Base-by-base conservation (phyloP, 2,329 filamentous ascomycete species). In the Emmonsia crescens region DNA sequence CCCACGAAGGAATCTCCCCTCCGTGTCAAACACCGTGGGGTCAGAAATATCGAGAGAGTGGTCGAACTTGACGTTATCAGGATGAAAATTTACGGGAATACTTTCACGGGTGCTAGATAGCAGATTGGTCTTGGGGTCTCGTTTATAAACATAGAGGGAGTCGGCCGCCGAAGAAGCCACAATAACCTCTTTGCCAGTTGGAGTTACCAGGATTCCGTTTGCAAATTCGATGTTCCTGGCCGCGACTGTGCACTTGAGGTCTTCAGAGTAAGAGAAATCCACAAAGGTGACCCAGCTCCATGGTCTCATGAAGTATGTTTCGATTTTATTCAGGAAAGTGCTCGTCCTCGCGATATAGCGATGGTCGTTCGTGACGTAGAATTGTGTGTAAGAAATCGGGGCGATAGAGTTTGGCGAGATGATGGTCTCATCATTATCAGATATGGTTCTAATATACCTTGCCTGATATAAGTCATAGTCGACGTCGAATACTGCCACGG, bases 311-410 rank as follows among this genome's bases (percentile, higher is more conserved):
- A 64, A 55, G 9, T 57, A 52, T 21, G 59, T 63, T 44, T 65
- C 61, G 19, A 59, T 63, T 16, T 60, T 64, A 29, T 54, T 61
- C 38, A 64, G 42, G n/a, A 66, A 49, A 10, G 64, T 59, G n/a
- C 61, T 60, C 19, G 56, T 65, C n/a, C 62, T 59, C 21, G 51
- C 60, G 21, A 63, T 60, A 4, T 62, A 58, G 40, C 51, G 65
- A 44, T 64, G 62, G 29, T 66, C 65, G 57, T 65, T 66, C 9
- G 65, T 65, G 29, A 65, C 59, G 44, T 66, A 66, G 31, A 66
- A 66, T 2, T 64, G 65, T 5, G 60, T 62, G 46, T 66, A 65
- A 6, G 65, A 66, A 31, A 64, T 55, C 1, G 65, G 61, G 8
- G 62, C 44, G 21, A 66, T 56, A 19, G 62, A 63, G 51, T 64